Conservation (phyloP, 306 rosid genomes). For the Oxytropis ochrocephala region DNA sequence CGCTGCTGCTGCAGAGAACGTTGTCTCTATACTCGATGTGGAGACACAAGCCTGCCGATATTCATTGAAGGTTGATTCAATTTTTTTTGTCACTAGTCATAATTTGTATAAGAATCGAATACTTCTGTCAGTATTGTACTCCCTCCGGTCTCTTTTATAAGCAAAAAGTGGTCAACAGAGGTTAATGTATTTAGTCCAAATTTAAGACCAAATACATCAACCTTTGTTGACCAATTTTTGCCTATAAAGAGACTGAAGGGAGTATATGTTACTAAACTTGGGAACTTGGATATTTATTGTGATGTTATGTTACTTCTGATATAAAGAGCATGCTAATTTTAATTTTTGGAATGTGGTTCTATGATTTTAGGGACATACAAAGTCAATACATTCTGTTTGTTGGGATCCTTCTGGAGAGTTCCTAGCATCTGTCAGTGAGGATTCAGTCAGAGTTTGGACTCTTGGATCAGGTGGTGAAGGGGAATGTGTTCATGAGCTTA, state of each 20-base stretch:
- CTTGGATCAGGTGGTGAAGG: slow-evolving; percentile 82
- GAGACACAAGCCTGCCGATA: slow-evolving; percentile 69
- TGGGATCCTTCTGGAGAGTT: slow-evolving; percentile 94
- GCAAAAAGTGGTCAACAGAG: too few relatives aligned
- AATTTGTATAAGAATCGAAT: not conserved
- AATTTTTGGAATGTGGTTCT: slow-evolving; percentile 22
- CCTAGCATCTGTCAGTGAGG: slow-evolving; percentile 93
- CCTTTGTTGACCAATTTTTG: too few relatives aligned
- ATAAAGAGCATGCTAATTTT: slow-evolving; percentile 6
- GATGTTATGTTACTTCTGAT: not conserved
- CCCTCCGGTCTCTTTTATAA: too few relatives aligned
- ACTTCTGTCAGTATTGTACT: not conserved
- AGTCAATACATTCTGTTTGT: slow-evolving; percentile 67
- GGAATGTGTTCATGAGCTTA: slow-evolving; percentile 82
- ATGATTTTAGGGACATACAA: slow-evolving; percentile 74
- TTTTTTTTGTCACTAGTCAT: not conserved
- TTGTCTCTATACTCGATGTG: slow-evolving; percentile 83
- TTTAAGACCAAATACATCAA: too few relatives aligned
- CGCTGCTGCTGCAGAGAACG: slow-evolving; percentile 84
- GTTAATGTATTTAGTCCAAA: too few relatives aligned
- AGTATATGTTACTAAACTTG: not conserved
- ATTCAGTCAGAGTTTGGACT: slow-evolving; percentile 91
- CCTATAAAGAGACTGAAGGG: too few relatives aligned
- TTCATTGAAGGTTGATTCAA: slow-evolving; percentile 58
- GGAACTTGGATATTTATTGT: not conserved